Base-by-base conservation (phyloP, 2,329 filamentous ascomycete genomes). In the Microascus cirrosus region DNA sequence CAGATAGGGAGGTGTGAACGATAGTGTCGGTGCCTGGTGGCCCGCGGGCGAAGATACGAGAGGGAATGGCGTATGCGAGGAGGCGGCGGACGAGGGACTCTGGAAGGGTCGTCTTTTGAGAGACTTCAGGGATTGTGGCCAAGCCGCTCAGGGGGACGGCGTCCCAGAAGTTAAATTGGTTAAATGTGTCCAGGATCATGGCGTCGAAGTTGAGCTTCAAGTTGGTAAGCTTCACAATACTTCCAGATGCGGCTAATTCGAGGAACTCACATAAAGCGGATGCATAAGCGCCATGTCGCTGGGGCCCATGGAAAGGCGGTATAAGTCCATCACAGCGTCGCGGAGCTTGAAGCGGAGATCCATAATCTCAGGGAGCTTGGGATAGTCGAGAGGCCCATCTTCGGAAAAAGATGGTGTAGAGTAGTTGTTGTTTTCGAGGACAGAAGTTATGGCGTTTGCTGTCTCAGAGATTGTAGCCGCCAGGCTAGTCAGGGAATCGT, bases 1-100 rank as follows among this genome's bases (percentile, higher is more conserved):
- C 72, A 2, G 73, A 74, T 5, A 70, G 68, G 51, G 70, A 69
- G 2, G 69, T 70, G 60, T 75, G 73, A 39, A 63, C 60, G 32
- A 75, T 64, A 3, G 56, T 59, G 8, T 57, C 60, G 1, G 60
- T 18, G 2, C 24, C 55, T 2, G 51, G 12, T 12, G 51, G 51
- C 2, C 51, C 50, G 39, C 62, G 64, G 13, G 65, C 63, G 36
- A 75, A 76, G 34, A 76, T 63, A 18, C 71, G 71, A 18, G 73
- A 64, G 2, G 72, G 72, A 12, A 68, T 66, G 22, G 65, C 71
- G 62, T 75, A 71, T 58, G 70, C 66, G 35, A 76, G 54, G 24
- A 75, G 60, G 20, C 73, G 71, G 28, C 64, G 63, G 35, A 70
- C 71, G 20, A 74, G 69, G 28, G 73, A 71, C 36, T 67, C 62